Base-by-base conservation (phyloP, 768 basidiomycete species). In the Sarcodon sp. region DNA sequence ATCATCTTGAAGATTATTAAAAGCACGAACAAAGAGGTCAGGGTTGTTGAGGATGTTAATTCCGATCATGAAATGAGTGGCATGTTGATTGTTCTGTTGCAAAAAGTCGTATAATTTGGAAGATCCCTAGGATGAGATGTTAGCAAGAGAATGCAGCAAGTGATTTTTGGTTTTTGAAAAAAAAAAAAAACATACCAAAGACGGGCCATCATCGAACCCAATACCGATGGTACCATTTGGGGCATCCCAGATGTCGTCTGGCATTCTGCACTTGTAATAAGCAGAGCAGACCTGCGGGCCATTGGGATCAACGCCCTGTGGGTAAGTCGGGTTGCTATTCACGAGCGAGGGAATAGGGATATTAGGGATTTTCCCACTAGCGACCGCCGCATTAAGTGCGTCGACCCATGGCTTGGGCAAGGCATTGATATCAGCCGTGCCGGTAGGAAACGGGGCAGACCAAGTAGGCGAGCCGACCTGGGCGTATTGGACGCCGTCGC, bases 51-150 rank as follows among this genome's bases (percentile, higher is more conserved):
- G 55, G 50, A 92, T 84, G 59, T 90, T 85, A 33, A 72, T 59
- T 13, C 92, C 92, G 53, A 96, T 93, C 70, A 91, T 77, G 62
- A 93, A 94, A 60, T 93, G 89, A 4, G 91, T 93, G 3, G 79
- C 80, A n/a, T 63, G 72, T 48, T 78, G 62, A 51, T 81, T 76
- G 49, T 92, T 72, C n/a, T 67, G 47, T 50, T 69, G 53, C 44
- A 94, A 68, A 61, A 89, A 93, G 6, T 73, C 56, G 57, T 86
- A 75, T 15, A 94, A 73, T 9, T 47, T 44, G 10, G 58, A 51
- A 4, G 66, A 67, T 2, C 64, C 50, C 63, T 67, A 45, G n/a
- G 34, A 36, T 35, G 21, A 36, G 43, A 10, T 1, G 58, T 55
- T 6, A 12, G 47, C 44, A 36, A 33, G 16, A 43, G 11, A 56